Conservation (phyloP, 2,329 filamentous ascomycete species). For the Dactylellina leptospora region DNA sequence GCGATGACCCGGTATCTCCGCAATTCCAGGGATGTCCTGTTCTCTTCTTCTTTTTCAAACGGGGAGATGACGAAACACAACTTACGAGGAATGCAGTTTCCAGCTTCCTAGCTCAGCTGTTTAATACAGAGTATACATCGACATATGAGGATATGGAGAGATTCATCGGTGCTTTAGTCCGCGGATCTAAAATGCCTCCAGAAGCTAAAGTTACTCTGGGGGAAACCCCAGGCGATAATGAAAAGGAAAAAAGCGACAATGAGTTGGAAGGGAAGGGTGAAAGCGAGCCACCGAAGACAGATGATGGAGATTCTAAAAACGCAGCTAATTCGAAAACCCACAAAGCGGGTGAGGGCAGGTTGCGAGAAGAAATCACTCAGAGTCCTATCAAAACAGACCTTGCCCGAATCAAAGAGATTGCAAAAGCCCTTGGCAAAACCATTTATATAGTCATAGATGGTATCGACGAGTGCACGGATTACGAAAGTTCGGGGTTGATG, state of each 20-base stretch:
- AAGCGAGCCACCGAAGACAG: no score
- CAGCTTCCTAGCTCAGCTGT: conserved; percentile 23
- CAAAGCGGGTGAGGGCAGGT: neutral
- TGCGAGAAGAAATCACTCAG: neutral
- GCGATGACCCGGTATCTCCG: neutral
- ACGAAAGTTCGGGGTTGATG: conserved; percentile 8
- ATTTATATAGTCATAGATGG: conserved; percentile 40
- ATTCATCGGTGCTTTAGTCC: neutral
- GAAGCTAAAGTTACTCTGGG: neutral
- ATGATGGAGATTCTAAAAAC: no score
- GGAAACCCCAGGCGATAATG: neutral
- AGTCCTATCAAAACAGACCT: neutral
- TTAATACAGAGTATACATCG: conserved; percentile 1
- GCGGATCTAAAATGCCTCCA: neutral
- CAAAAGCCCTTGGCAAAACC: conserved; percentile 13
- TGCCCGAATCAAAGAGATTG: conserved; percentile 3
- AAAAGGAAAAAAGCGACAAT: no score
- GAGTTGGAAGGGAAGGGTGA: no score
- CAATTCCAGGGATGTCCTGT: conserved; percentile 6
- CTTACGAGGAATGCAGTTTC: conserved; percentile 14
- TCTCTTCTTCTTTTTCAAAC: conserved; percentile 46
- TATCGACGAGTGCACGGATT: conserved; percentile 44
- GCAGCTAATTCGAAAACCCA: no score
- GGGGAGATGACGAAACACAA: conserved; percentile 39
- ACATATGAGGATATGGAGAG: conserved; percentile 18